Evolutionary conservation across 75 land plant species (phyloP).

Genomic region (Adiantum capillusveneris): DNA sequence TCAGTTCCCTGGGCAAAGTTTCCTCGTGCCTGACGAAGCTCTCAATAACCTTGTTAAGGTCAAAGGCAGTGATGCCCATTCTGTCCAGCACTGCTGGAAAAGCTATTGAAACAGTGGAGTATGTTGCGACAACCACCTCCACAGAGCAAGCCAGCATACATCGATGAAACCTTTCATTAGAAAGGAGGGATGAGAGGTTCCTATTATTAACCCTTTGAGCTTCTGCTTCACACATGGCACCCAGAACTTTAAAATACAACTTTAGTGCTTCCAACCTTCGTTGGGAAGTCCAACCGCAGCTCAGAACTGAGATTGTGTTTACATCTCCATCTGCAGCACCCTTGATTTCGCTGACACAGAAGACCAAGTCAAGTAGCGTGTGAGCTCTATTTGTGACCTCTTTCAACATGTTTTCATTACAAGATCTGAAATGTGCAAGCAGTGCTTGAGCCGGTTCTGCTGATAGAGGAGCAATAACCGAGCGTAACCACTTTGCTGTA

Average conservation of each 20-base stretch:
- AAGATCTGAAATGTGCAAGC: slow-evolving; percentile 22
- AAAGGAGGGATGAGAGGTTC: slow-evolving; percentile 27
- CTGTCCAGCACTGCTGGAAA: slow-evolving; percentile 39
- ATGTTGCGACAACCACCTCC: slow-evolving; percentile 30
- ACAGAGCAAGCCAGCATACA: slow-evolving; percentile 44
- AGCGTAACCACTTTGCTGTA: slow-evolving; percentile 38
- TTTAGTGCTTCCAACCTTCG: slow-evolving; percentile 33
- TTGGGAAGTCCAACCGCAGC: slow-evolving; percentile 25
- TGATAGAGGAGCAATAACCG: slow-evolving; percentile 30
- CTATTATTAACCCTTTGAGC: slow-evolving; percentile 21
- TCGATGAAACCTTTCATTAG: slow-evolving; percentile 33
- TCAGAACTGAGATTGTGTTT: slow-evolving; percentile 8
- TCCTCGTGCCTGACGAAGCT: slow-evolving; percentile 35
- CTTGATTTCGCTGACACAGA: slow-evolving; percentile 9
- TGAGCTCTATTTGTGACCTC: slow-evolving; percentile 32
- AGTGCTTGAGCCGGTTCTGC: slow-evolving; percentile 30
- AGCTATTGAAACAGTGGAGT: slow-evolving; percentile 35
- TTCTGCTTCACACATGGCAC: slow-evolving; percentile 32
- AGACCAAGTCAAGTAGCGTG: slow-evolving; percentile 21
- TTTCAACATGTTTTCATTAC: slow-evolving; percentile 29
- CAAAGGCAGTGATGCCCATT: slow-evolving; percentile 38
- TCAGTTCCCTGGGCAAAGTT: slow-evolving; percentile 34
- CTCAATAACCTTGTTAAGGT: slow-evolving; percentile 32
- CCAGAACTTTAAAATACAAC: slow-evolving; percentile 31
- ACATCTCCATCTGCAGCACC: slow-evolving; percentile 1